Base-by-base conservation (phyloP, 1,284 basidiomycete species). In the Cutaneotrichosporon sp. region DNA sequence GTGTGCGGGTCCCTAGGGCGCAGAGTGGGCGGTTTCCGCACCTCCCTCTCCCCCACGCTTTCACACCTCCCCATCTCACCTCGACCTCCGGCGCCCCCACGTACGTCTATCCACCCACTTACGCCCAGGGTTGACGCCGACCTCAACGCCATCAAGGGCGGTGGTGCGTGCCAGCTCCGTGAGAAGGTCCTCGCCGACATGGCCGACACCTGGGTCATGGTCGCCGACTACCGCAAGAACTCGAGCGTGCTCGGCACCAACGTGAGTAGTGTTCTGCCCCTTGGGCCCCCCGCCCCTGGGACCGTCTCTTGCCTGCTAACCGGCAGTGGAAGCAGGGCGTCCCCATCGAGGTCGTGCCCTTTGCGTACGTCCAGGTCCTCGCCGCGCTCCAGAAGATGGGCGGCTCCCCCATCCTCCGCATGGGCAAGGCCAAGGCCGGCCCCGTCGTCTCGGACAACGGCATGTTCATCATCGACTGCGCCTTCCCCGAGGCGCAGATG, bases 141-240 rank as follows among this genome's bases (percentile, higher is more conserved):
- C 43, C 83, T 99, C 58, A 97, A 99, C 81, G 91, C 91, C 65
- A 95, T 99, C 83, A 99, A 99, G 81, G 95, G 95, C 14, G 95
- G 95, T 60, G 95, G 95, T 10, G 95, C 94, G 1, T 98, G 95
- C 79, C 97, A 99, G 72, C 81, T 99, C 36, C 87, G 95, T 38
- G 97, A 99, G 81, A 99, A 99, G 80, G 94, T 99, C 3, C 85
- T 99, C 20, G 95, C 93, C 3, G 95, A 98, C 78, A 93, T 93
- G 20, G 95, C 97, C n/a, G 86, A 86, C 69, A 92, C 88, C 84
- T 98, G 95, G 82, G 83, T 98, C 74, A 84, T 98, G 52, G 95
- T 99, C 47, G 95, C 97, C 53, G 97, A 99, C 80, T 92, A 90
- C 81, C 87, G 95, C 68, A 99, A 97, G 82, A 93, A 97, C 72